Base-by-base conservation (phyloP, 176 grass and related monocot genomes). In the Elaeis guineensis region DNA sequence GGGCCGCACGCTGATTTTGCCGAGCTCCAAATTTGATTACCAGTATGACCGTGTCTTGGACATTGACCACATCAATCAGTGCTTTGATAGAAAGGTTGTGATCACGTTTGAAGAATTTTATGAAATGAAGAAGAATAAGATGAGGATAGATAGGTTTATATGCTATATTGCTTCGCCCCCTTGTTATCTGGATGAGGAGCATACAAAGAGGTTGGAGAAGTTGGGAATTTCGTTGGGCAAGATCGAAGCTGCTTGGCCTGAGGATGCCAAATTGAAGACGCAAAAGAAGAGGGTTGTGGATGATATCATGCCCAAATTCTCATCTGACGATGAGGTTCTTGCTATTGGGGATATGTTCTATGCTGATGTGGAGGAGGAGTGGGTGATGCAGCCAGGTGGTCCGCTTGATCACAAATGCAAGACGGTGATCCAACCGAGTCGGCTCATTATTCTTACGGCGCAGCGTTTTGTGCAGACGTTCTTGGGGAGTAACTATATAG, bases 381-480 rank as follows among this genome's bases (percentile, higher is more conserved):
- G 92, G 92, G 48, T 97, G 20, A 97, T 78, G 82, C 92, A 97
- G 49, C 78, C 86, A 44, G 87, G 87, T 1, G 92, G 92, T 5
- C 87, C 92, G 2, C 67, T 91, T 58, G 82, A 75, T 70, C 92
- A 97, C 66, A 97, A 81, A 48, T 97, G 92, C 79, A 78, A 68
- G 69, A 82, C 81, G 50, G 80, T 97, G 69, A 79, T 97, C 66
- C 92, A 85, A 15, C 92, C 92, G 63, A 85, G 63, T 71, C 80
- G 58, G 57, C 59, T 85, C 49, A 83, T 97, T 19, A 55, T 85
- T 72, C 87, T 97, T 58, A 97, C 87, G 14, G 87, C 92, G 3
- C 78, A 91, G 60, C 86, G 92, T 1, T 97, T 97, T 52, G 80
- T 97, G 51, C 92, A 97, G 78, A 97, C 92, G 65, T 90, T 91